Evolutionary conservation across 1,284 basidiomycete species (phyloP).

Genomic region (Boletus sp.): DNA sequence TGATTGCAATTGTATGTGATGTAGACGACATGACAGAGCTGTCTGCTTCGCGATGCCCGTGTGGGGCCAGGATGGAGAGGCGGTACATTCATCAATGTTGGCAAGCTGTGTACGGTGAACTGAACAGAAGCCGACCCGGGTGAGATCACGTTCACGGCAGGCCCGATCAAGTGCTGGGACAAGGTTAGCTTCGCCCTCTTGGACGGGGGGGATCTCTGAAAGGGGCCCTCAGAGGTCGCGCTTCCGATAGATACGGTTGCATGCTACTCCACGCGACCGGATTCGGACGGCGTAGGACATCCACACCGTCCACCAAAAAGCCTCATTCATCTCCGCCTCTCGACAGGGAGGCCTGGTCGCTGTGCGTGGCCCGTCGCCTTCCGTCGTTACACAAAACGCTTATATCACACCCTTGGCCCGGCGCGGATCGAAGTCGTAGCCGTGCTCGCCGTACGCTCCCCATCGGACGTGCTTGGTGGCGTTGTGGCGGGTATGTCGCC

Average conservation of each 20-base stretch:
- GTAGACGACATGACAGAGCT: too few relatives aligned
- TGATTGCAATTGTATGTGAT: slow-evolving; percentile 6
- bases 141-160: slow-evolving; percentile 11
- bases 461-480: slow-evolving; percentile 27
- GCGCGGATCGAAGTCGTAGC: slow-evolving; percentile 23
- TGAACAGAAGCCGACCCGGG: slow-evolving; percentile 18
- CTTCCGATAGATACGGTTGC: slow-evolving; percentile 21
- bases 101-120: slow-evolving; percentile 23
- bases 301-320: slow-evolving; percentile 17
- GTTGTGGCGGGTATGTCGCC: slow-evolving; percentile 13
- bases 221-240: slow-evolving; percentile 14
- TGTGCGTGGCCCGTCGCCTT: neutral
- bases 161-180: slow-evolving; percentile 27
- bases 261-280: slow-evolving; percentile 11
- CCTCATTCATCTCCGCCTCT: neutral
- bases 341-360: neutral
- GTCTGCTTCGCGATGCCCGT: slow-evolving; percentile 2
- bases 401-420: slow-evolving; percentile 1
- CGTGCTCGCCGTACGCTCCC: slow-evolving; percentile 5
- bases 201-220: slow-evolving; percentile 22
- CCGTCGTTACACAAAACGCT: too few relatives aligned
- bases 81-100: neutral
- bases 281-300: slow-evolving; percentile 21
- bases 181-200: slow-evolving; percentile 40
- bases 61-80: neutral